A percentile compares a stretch with the other conserved stretches of the same genome.
Conservation (phyloP, 169 alveolate genomes). For the Amoebophrya sp. region DNA sequence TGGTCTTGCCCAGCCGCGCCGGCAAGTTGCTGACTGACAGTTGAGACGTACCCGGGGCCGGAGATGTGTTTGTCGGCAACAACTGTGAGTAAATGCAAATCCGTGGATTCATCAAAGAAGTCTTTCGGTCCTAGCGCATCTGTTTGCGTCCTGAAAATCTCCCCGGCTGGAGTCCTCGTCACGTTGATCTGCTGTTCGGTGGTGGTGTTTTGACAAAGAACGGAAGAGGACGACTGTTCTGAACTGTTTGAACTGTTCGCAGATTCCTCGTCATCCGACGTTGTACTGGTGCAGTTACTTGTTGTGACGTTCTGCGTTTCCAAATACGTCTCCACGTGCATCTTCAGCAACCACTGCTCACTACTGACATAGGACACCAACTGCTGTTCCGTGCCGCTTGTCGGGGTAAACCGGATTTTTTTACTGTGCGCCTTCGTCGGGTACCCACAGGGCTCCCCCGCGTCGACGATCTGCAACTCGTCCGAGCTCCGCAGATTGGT, state of each 20-base stretch:
- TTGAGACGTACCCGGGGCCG: not conserved
- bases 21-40: not conserved
- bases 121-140: not conserved
- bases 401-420: not conserved
- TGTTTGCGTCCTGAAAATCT: not conserved
- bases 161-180: not conserved
- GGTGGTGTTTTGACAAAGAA: not conserved
- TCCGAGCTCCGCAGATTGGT: not conserved
- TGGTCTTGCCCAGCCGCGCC: no score
- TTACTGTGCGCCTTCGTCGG: not conserved
- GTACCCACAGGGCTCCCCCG: not conserved
- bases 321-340: not conserved
- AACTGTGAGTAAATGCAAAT: no score
- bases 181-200: not conserved
- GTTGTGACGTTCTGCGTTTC: not conserved
- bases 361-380: not conserved
- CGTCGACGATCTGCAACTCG: conserved; percentile 12
- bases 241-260: not conserved
- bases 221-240: not conserved
- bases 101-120: not conserved
- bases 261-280: not conserved
- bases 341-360: not conserved
- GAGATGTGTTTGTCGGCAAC: not conserved
- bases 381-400: not conserved
- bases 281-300: not conserved